These are phyloP conservation scores for Rhodotorula sp. DNA, from an alignment of 1,284 basidiomycete species.

Conservation along the genomic window DNA sequence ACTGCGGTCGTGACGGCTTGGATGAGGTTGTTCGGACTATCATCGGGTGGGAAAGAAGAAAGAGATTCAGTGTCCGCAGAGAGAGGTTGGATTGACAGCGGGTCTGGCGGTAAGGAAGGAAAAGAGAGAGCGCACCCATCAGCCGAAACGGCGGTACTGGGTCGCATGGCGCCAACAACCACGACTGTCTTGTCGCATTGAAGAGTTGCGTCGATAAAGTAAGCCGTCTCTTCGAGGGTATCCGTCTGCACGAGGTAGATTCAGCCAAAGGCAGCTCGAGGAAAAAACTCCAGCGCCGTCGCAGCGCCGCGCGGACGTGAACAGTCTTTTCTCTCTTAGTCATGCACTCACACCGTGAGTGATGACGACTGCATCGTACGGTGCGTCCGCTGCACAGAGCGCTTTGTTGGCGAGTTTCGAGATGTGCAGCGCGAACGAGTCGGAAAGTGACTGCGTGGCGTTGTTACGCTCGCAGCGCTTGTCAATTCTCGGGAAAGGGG, in stretches of 20 bases:
- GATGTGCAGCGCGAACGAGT: conserved; percentile 43
- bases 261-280: conserved; percentile 30
- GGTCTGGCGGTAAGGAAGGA: not conserved
- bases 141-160: conserved; percentile 45
- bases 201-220: conserved; percentile 42
- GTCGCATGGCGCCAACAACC: conserved; percentile 50
- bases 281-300: not conserved
- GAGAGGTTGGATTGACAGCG: not conserved
- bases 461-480: not conserved
- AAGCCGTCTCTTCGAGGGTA: conserved; percentile 48
- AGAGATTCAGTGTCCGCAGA: not conserved
- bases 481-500: not conserved
- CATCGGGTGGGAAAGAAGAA: too few relatives aligned
- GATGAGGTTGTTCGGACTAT: conserved; percentile 48
- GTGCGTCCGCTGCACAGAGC: conserved; percentile 41
- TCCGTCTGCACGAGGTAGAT: conserved; percentile 44
- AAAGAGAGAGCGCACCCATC: conserved; percentile 1
- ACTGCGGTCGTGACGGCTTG: conserved; percentile 45
- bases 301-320: too few relatives aligned
- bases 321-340: too few relatives aligned
- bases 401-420: conserved; percentile 43
- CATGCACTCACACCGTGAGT: not conserved
- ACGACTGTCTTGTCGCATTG: conserved; percentile 47
- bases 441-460: conserved; percentile 33
- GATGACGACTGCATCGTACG: conserved; percentile 33